phyloP scores from a whole-genome alignment of 768 basidiomycete genomes.

The Phaffia australis region DNA sequence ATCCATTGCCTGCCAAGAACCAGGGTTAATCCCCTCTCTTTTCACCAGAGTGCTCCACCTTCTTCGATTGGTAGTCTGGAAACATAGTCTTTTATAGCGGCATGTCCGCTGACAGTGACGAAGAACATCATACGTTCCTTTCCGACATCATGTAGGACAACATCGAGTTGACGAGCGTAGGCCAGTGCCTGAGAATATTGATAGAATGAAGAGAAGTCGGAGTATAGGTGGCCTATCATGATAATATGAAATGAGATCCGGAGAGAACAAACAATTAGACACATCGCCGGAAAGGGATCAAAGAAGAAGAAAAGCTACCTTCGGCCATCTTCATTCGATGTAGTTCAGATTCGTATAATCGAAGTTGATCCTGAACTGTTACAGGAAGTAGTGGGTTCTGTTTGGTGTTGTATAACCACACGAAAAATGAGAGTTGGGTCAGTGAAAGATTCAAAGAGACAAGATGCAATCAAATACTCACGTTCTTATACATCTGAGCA shows the following conservation, averaged over 20 bases:
- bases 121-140: constrained; percentile 53
- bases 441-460: background rate
- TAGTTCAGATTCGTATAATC: constrained; percentile 92
- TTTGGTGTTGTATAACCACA: background rate
- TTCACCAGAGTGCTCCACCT: no score
- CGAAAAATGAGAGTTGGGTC: background rate
- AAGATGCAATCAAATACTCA: constrained; percentile 37
- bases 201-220: constrained; percentile 68
- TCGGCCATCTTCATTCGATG: constrained; percentile 80
- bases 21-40: no score
- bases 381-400: constrained; percentile 89
- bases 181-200: constrained; percentile 79
- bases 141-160: constrained; percentile 72
- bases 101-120: constrained; percentile 39
- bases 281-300: constrained; percentile 1
- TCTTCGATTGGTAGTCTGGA: constrained; percentile 6
- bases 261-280: background rate
- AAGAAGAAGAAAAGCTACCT: constrained; percentile 46
- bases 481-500: constrained; percentile 94
- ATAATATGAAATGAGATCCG: background rate
- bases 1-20: no score
- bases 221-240: constrained; percentile 68
- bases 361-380: constrained; percentile 95
- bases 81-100: constrained; percentile 29
- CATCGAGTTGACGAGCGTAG: constrained; percentile 70